Percentiles rank a stretch among this genome's conserved stretches.
Conservation (phyloP, 2,329 filamentous ascomycete species). For the Pseudocercospora pini-densiflorae region DNA sequence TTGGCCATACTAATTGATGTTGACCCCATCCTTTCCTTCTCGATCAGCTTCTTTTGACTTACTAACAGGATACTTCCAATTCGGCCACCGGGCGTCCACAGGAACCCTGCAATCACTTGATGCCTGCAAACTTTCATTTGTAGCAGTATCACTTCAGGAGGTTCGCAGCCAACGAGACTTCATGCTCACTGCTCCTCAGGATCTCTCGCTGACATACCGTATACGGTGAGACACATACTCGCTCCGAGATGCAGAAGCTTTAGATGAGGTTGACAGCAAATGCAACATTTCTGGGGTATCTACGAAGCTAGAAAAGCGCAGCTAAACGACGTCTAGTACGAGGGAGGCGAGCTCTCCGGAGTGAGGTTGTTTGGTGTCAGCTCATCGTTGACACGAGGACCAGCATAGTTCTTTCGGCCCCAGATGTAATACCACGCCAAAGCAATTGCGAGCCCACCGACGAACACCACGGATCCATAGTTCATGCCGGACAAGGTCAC, state of each 20-base stretch:
- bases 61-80: not conserved
- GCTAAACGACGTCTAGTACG: not conserved
- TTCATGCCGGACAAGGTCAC: conserved; percentile 67
- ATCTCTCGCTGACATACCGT: not conserved
- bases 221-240: not conserved
- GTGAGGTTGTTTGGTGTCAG: not conserved
- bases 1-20: no score
- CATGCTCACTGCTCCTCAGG: not conserved
- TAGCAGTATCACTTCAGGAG: not conserved
- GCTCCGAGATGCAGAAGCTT: not conserved
- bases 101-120: not conserved
- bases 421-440: conserved; percentile 70
- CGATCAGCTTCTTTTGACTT: no score
- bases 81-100: not conserved
- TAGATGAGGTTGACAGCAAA: not conserved
- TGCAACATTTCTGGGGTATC: not conserved
- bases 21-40: no score
- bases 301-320: not conserved
- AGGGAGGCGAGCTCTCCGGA: conserved; percentile 1
- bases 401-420: conserved; percentile 71
- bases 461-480: conserved; percentile 76
- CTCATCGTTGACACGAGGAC: conserved; percentile 46
- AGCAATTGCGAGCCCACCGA: conserved; percentile 65
- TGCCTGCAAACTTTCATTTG: not conserved
- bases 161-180: not conserved